Evolutionary conservation across 2,329 filamentous ascomycete species (phyloP).

Genomic region (Trichoderma sp.): DNA sequence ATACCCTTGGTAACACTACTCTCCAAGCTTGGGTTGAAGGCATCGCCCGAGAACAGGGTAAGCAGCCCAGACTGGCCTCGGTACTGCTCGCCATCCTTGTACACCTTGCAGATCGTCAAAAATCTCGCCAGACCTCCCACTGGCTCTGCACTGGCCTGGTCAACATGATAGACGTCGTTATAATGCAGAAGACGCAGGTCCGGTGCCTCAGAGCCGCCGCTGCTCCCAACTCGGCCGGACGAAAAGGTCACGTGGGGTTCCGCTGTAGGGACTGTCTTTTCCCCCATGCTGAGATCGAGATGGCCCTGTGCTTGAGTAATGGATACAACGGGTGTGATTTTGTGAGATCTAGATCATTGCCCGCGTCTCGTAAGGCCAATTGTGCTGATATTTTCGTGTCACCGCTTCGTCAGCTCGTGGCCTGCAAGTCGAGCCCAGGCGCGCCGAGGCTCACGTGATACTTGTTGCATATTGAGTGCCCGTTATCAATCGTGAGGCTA

Average conservation of each 20-base stretch:
- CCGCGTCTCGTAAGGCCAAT: background rate
- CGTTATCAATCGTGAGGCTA: background rate
- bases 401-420: conserved; percentile 5
- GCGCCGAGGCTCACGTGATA: conserved; percentile 19
- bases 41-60: conserved; percentile 87
- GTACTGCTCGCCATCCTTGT: conserved; percentile 61
- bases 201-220: conserved; percentile 38
- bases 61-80: conserved; percentile 62
- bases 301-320: background rate
- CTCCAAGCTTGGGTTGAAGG: conserved; percentile 87
- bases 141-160: conserved; percentile 70
- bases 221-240: conserved; percentile 21
- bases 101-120: conserved; percentile 73
- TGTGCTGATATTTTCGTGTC: background rate
- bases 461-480: background rate
- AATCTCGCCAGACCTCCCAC: conserved; percentile 80
- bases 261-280: conserved; percentile 24
- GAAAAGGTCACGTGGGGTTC: conserved; percentile 28
- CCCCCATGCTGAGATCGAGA: background rate
- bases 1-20: conserved; percentile 82
- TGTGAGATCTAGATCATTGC: background rate
- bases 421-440: background rate
- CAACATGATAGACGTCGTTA: conserved; percentile 93
- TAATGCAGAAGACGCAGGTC: conserved; percentile 83
- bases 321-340: too few species aligned